Percentiles rank a stretch among this genome's conserved stretches.
Conservation (phyloP, 139 green algal species). For the Mesostigma viride region DNA sequence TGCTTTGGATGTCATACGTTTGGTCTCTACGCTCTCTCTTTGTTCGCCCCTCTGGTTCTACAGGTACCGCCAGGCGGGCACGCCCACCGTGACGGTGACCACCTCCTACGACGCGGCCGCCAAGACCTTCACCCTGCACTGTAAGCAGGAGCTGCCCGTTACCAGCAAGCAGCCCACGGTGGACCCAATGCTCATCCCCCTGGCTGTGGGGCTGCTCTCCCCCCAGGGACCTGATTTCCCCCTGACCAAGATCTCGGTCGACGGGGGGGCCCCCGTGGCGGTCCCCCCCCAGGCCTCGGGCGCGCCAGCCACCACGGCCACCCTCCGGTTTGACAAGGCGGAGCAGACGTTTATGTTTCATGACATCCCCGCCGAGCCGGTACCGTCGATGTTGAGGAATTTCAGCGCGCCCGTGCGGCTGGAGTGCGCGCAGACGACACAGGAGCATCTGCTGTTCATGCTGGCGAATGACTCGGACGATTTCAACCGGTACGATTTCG, state of each 20-base stretch:
- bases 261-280: conserved; percentile 35
- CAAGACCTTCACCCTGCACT: conserved; percentile 65
- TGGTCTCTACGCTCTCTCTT: too few species aligned
- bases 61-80: conserved; percentile 70
- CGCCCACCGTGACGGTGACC: conserved; percentile 57
- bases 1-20: too few species aligned
- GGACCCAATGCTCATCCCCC: conserved; percentile 64
- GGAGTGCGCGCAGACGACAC: conserved; percentile 54
- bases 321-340: conserved; percentile 24
- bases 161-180: conserved; percentile 52
- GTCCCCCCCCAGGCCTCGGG: conserved; percentile 62
- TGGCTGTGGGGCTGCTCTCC: conserved; percentile 71
- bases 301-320: conserved; percentile 4
- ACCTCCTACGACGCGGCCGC: conserved; percentile 56
- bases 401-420: conserved; percentile 84
- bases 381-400: conserved; percentile 77
- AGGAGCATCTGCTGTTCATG: conserved; percentile 81
- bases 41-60: too few species aligned
- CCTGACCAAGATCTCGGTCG: conserved; percentile 37
- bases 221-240: conserved; percentile 62
- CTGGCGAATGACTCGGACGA: conserved; percentile 79
- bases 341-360: conserved; percentile 46
- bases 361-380: conserved; percentile 37
- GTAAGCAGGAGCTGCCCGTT: conserved; percentile 24
- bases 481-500: conserved; percentile 66